Base-by-base conservation (phyloP, 306 rosid genomes). In the Gillenia trifoliata region DNA sequence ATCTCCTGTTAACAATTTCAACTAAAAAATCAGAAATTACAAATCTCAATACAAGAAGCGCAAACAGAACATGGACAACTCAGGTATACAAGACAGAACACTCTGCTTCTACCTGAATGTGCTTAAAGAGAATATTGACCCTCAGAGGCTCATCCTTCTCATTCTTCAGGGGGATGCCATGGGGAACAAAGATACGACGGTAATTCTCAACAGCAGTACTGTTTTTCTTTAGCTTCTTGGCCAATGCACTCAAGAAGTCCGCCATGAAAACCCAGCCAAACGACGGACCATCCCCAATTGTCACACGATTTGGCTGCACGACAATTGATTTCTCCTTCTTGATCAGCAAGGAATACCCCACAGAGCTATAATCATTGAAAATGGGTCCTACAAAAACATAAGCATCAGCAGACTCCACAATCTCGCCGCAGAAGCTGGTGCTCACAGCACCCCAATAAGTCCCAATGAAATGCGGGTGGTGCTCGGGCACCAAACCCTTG, bases 401-500 rank as follows among this genome's bases (percentile, higher is more conserved):
- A 64, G 97, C 98, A 85, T 91, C 97, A 33, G 97, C 95, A 25
- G 93, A 91, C 79, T 93, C 97, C 50, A 91, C 92, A 55, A 91
- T 91, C 89, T 93, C 97, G 3, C 87, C 98, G 64, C 95, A 89
- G 40, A 79, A 93, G 81, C 79, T 54, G 59, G 96, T 78, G 63
- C 97, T 93, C 29, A 89, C 88, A 72, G 97, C 96, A 50, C 98
- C 98, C 97, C 98, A 93, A 13, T 91, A 93, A 0, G 96, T 89
- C 70, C 98, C 92, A 30, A 88, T 88, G 80, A 88, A 88, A 54
- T 77, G 85, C 6, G 89, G 89, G 70, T 88, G 89, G 64, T 86
- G 52, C 91, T 93, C 97, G 1, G 96, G 90, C 69, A 93, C 93
- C 56, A 86, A 77, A 26, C 98, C 98, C 79, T 93, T 93, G 23